These are phyloP conservation scores for Plasmodium gaboni DNA, from an alignment of 169 alveolate species.

Conservation along the genomic window DNA sequence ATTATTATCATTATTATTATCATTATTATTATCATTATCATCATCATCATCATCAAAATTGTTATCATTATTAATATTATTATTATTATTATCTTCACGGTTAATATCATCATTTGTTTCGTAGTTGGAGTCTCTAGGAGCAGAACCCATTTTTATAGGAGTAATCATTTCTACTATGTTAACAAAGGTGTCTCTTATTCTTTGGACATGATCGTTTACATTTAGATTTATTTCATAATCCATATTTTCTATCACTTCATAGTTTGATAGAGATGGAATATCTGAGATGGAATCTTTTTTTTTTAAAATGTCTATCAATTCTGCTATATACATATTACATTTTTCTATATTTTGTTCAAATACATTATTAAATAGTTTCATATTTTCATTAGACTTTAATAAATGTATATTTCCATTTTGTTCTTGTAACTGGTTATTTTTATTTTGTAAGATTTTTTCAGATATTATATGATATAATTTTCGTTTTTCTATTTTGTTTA, in stretches of 20 bases:
- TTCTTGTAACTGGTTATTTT: background rate
- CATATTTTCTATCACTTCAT: background rate
- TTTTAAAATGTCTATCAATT: background rate
- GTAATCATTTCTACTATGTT: conserved; percentile 16
- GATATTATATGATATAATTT: conserved; percentile 7
- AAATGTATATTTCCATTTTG: background rate
- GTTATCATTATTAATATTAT: too few relatives aligned
- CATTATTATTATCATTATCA: too few relatives aligned
- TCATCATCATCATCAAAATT: too few relatives aligned
- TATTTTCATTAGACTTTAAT: conserved; percentile 3
- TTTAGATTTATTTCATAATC: background rate
- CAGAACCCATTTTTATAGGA: background rate
- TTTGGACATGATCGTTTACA: background rate
- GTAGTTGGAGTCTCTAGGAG: background rate
- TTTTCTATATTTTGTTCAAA: conserved; percentile 6
- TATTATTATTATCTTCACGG: too few relatives aligned
- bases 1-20: too few relatives aligned
- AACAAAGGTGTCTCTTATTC: background rate
- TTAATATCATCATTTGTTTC: background rate
- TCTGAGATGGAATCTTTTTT: background rate
- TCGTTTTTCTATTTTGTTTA: conserved; percentile 9
- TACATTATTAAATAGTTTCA: background rate
- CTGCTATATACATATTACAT: conserved; percentile 4
- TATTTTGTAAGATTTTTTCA: conserved; percentile 17
- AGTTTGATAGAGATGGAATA: background rate